Evolutionary conservation across 2,329 filamentous ascomycete genomes (phyloP), one percentile per base, ranked within the genome.

Genomic region (Fulvia fulva): DNA sequence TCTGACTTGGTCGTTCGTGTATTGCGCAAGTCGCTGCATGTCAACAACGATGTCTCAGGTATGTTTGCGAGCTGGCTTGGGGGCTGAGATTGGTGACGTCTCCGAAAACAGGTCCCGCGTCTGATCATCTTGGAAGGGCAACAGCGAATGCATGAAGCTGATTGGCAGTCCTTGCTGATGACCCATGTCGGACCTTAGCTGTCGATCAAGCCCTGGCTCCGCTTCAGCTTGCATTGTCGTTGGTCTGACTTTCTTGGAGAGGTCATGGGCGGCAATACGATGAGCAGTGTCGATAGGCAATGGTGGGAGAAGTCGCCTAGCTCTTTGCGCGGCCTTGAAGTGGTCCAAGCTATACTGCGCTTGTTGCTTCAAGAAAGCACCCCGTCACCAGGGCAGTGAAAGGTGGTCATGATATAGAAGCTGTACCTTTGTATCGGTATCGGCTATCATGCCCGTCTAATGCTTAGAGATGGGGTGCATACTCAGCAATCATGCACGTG

Each of bases 71-170:
- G 53, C 44, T 47, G 22, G 14, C 21, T 26, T 25, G 19, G 37
- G 16, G 32, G 56, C 58, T 63, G 55, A 59, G 53, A 59, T 34
- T 44, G 56, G 49, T 53, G 51, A 61, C 56, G 61, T 54, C 53
- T 55, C 54, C 45, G 34, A 53, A 25, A 53, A 43, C 23, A 43
- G 32, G 49, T 51, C 28, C 44, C 14, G 49, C 45, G 16, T 58
- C 23, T 23, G 25, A n/a, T 47, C 4, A 47, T 56, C 45, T 44
- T 41, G 32, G 46, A 46, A 52, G 16, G 53, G 52, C 25, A 52
- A 55, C 37, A 37, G 47, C 53, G 45, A 22, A 47, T 46, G 12
- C 34, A 28, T 25, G 3, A 16, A 37, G 25, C 26, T 51, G 16
- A 59, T 53, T 53, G 57, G 57, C 28, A 23, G 43, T 25, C 43